Conservation (phyloP, 2,329 filamentous ascomycete genomes). For the Neofusicoccum ribis region DNA sequence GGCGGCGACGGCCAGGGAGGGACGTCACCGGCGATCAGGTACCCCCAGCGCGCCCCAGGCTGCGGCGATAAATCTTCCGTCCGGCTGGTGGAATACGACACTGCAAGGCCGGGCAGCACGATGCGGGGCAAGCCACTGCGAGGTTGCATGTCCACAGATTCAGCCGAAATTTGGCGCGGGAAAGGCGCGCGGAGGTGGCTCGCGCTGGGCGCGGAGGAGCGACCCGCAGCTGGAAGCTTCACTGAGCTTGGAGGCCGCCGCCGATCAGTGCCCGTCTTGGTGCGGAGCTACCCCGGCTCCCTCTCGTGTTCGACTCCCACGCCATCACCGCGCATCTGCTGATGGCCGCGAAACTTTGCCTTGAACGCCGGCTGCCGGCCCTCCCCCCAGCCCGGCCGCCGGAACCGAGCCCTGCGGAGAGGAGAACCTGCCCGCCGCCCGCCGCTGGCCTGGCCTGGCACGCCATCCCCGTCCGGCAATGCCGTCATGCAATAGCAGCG, state of each 20-base stretch:
- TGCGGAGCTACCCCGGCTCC: constrained; percentile 7
- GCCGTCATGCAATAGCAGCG: neutral
- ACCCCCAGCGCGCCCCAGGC: neutral
- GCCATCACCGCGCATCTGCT: too few relatives aligned
- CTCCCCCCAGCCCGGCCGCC: neutral
- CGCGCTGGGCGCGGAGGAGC: neutral
- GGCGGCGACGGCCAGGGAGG: neutral
- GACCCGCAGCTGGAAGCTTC: constrained; percentile 4
- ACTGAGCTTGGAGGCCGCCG: neutral
- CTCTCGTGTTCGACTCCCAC: constrained; percentile 4
- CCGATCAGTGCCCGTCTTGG: neutral
- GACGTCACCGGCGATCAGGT: constrained; percentile 2
- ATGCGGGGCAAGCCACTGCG: neutral
- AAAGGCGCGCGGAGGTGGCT: constrained; percentile 14
- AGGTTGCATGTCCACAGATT: neutral
- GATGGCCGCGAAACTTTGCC: neutral
- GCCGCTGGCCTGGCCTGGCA: neutral
- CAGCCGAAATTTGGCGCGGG: neutral
- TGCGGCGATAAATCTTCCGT: constrained; percentile 12
- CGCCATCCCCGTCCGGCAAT: neutral
- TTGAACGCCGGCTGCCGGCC: neutral
- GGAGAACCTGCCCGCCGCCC: too few relatives aligned
- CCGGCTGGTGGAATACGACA: constrained; percentile 1
- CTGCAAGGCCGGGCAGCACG: neutral
- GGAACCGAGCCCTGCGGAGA: neutral